Percentiles rank a stretch among this genome's conserved stretches.
phyloP scores from a whole-genome alignment of 2,329 filamentous ascomycete genomes.

The Cadophora malorum region DNA sequence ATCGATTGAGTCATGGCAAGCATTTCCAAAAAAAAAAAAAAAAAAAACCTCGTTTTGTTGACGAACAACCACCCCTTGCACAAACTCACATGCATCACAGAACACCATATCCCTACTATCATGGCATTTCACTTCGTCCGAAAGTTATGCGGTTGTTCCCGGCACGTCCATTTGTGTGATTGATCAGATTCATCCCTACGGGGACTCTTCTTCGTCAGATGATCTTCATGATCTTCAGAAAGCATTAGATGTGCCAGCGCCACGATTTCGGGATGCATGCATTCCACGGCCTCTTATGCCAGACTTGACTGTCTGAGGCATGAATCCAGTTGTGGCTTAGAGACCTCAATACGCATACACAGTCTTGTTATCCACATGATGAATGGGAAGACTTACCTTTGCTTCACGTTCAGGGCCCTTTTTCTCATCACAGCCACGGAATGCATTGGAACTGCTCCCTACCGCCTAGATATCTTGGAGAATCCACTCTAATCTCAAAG shows the following conservation, averaged over 20 bases:
- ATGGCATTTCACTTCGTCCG: not conserved
- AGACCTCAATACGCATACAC: not conserved
- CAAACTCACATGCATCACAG: not conserved
- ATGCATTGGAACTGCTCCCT: no score
- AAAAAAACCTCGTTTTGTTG: not conserved
- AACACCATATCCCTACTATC: not conserved
- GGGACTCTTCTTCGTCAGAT: not conserved
- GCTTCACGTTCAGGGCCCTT: not conserved
- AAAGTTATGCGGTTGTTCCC: not conserved
- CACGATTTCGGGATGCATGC: not conserved
- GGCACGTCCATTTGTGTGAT: not conserved
- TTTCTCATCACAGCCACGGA: no score
- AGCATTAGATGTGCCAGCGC: not conserved
- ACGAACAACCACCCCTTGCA: not conserved
- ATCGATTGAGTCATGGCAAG: not conserved
- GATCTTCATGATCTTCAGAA: constrained; percentile 7
- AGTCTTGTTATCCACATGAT: not conserved
- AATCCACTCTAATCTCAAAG: not conserved
- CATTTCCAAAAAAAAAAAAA: not conserved
- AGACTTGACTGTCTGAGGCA: no score
- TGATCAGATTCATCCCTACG: not conserved
- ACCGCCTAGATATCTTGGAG: not conserved
- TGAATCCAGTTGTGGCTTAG: not conserved
- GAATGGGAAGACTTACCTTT: not conserved
- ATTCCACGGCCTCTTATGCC: not conserved